Percentiles rank a stretch among this genome's conserved stretches.
Evolutionary conservation across 2,329 filamentous ascomycete species (phyloP).

Genomic region (Fusarium humuli): DNA sequence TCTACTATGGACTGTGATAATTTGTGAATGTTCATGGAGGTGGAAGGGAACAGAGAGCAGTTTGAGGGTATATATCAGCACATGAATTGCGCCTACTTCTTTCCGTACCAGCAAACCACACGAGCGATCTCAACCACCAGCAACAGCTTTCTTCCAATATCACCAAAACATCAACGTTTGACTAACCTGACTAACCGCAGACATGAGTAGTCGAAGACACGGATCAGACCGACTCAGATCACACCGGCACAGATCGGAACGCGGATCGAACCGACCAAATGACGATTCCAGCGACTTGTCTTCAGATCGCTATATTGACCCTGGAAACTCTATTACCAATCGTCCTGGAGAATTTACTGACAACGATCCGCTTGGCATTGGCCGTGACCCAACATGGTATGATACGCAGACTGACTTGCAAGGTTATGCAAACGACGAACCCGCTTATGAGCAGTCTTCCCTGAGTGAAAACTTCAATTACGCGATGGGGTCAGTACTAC

Average conservation of each 20-base stretch:
- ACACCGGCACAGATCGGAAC: too few species aligned
- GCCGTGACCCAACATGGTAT: too few species aligned
- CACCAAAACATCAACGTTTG: not conserved
- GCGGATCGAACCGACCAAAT: not conserved
- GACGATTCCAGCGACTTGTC: too few species aligned
- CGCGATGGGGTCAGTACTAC: too few species aligned
- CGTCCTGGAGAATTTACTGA: too few species aligned
- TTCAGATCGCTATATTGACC: too few species aligned
- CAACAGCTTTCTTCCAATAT: not conserved
- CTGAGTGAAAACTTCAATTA: too few species aligned
- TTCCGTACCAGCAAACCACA: not conserved
- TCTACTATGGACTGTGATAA: not conserved
- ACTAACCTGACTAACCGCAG: not conserved
- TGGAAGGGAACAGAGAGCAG: not conserved
- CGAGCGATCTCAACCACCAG: not conserved
- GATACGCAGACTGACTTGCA: too few species aligned
- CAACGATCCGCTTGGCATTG: too few species aligned
- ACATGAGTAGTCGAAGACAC: not conserved
- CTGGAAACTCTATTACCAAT: too few species aligned
- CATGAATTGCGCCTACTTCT: fast-evolving
- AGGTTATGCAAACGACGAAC: too few species aligned
- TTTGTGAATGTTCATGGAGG: not conserved
- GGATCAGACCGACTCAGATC: not conserved
- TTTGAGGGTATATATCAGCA: not conserved
- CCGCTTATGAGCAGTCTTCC: too few species aligned